These are phyloP conservation scores for Phytophthora pisi DNA, from an alignment of 352 stramenopile species.

Conservation along the genomic window DNA sequence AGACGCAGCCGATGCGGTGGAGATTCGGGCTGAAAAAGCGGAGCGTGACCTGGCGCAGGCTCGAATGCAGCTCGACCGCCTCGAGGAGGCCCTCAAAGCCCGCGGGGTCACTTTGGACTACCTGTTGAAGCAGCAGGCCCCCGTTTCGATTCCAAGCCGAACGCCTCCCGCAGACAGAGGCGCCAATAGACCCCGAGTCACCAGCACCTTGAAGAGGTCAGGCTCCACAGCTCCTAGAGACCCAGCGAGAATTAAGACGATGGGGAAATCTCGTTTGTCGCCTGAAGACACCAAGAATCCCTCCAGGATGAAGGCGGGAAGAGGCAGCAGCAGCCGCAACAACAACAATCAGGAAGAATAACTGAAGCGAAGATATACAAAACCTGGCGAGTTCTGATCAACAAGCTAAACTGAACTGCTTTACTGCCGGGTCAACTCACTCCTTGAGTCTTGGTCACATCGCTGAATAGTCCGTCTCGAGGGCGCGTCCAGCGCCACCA, in stretches of 20 bases:
- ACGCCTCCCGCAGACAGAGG: neutral
- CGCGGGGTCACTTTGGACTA: constrained; percentile 76
- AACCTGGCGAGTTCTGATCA: neutral
- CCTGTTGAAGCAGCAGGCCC: constrained; percentile 46
- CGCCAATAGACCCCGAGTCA: constrained; percentile 1
- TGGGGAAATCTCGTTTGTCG: constrained; percentile 5
- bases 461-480: constrained; percentile 32
- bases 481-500: constrained; percentile 13
- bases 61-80: constrained; percentile 35
- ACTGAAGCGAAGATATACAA: neutral
- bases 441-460: constrained; percentile 16
- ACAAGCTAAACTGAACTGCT: neutral
- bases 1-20: constrained; percentile 54
- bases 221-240: neutral
- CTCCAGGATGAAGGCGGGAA: neutral
- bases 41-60: constrained; percentile 39
- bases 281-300: neutral
- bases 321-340: neutral
- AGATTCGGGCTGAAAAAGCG: constrained; percentile 44
- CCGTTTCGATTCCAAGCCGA: constrained; percentile 13
- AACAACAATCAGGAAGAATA: constrained; percentile 39
- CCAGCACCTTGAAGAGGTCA: neutral
- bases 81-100: constrained; percentile 59
- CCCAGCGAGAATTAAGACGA: constrained; percentile 10
- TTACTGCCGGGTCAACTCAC: neutral